These are phyloP conservation scores for Erythrobasidium yunnanense DNA, from an alignment of 768 basidiomycete genomes.

Conservation along the genomic window DNA sequence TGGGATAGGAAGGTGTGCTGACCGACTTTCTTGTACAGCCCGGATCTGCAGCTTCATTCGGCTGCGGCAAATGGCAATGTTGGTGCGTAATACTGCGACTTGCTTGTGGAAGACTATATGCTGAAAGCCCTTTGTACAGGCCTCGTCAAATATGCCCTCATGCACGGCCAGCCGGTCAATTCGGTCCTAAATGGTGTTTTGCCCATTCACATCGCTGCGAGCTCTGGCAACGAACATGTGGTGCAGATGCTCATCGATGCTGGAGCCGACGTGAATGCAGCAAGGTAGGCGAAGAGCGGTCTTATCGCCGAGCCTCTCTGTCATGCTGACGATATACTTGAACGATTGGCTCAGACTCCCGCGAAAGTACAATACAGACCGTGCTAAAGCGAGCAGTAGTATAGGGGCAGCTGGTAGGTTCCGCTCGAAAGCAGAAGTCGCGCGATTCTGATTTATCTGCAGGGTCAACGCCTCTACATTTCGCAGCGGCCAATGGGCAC, in stretches of 20 bases:
- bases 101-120: neutral
- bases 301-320: neutral
- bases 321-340: neutral
- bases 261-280: slow-evolving; percentile 96
- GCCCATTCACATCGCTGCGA: slow-evolving; percentile 89
- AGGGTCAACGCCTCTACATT: slow-evolving; percentile 70
- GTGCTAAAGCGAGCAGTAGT: slow-evolving; percentile 37
- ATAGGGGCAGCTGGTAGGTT: slow-evolving; percentile 16
- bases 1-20: neutral
- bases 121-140: slow-evolving; percentile 39
- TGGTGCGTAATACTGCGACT: slow-evolving; percentile 41
- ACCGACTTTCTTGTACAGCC: slow-evolving; percentile 19
- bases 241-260: slow-evolving; percentile 78
- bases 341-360: slow-evolving; percentile 42
- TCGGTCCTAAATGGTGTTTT: slow-evolving; percentile 90
- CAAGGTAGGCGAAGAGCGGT: slow-evolving; percentile 57
- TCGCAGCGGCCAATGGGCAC: slow-evolving; percentile 92
- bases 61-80: slow-evolving; percentile 60
- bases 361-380: slow-evolving; percentile 44
- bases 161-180: slow-evolving; percentile 90
- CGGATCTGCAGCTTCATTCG: slow-evolving; percentile 46
- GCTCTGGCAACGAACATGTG: slow-evolving; percentile 77
- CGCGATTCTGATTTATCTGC: slow-evolving; percentile 40
- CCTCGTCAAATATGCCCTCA: slow-evolving; percentile 81
- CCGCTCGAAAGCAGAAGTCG: slow-evolving; percentile 32